Evolutionary conservation across 2,329 filamentous ascomycete species (phyloP).

Genomic region (Colletotrichum orbiculare): DNA sequence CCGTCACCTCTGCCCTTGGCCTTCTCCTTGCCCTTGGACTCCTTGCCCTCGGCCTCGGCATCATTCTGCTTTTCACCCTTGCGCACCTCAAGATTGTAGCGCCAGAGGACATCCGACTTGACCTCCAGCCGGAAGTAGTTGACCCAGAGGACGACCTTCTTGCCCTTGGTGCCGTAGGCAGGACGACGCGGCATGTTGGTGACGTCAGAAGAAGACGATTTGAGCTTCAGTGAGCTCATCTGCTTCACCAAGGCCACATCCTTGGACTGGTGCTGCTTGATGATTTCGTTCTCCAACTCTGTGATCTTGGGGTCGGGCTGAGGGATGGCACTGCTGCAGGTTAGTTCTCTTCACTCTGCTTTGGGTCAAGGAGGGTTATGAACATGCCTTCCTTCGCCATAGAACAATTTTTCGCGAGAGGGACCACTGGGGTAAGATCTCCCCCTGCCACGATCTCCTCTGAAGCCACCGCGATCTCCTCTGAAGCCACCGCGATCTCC

Average conservation of each 20-base stretch:
- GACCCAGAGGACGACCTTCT: conserved; percentile 58
- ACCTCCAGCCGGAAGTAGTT: conserved; percentile 64
- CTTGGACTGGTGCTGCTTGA: conserved; percentile 44
- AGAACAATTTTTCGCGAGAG: conserved; percentile 28
- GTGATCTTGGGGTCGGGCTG: conserved; percentile 43
- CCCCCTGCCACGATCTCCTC: conserved; percentile 33
- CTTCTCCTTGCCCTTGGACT: conserved; percentile 27
- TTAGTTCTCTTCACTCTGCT: conserved; percentile 7
- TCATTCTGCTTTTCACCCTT: conserved; percentile 34
- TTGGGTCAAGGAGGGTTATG: conserved; percentile 29
- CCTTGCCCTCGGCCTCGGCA: conserved; percentile 36
- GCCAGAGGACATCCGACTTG: conserved; percentile 51
- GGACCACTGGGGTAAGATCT: too few species aligned
- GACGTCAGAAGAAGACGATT: conserved; percentile 15
- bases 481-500: conserved; percentile 15
- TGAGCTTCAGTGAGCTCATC: conserved; percentile 49
- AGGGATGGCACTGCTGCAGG: conserved; percentile 27
- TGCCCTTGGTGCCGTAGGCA: conserved; percentile 59
- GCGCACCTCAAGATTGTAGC: conserved; percentile 57
- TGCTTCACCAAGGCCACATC: conserved; percentile 46
- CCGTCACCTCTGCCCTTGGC: conserved; percentile 30
- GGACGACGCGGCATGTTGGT: conserved; percentile 56
- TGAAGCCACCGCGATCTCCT: conserved; percentile 12
- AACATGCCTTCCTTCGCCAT: conserved; percentile 35
- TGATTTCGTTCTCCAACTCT: conserved; percentile 54